Evolutionary conservation across 257 asterid genomes (phyloP).

Genomic region (Solanum sitiens): DNA sequence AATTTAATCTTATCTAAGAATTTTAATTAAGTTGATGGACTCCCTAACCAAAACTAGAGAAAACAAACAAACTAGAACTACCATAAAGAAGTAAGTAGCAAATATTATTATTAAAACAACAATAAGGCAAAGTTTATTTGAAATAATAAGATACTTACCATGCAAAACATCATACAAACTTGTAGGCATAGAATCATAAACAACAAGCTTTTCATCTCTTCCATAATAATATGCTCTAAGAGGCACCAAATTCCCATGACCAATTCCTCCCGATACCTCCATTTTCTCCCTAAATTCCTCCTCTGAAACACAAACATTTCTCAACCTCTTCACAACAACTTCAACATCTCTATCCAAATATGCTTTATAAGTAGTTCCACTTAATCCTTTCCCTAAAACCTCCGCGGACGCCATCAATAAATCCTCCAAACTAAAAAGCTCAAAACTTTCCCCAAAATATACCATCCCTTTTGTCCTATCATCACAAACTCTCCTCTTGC

Average conservation of each 20-base stretch:
- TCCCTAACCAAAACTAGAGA: background rate
- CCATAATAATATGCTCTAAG: conserved; percentile 47
- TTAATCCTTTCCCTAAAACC: conserved; percentile 38
- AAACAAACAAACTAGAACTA: background rate
- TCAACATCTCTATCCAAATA: conserved; percentile 36
- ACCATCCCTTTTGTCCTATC: conserved; percentile 25
- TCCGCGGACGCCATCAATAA: conserved; percentile 51
- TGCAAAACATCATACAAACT: conserved; percentile 39
- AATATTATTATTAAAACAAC: background rate
- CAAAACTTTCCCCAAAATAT: conserved; percentile 21
- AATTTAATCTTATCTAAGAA: background rate
- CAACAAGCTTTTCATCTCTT: conserved; percentile 46
- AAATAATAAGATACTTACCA: conserved; percentile 14
- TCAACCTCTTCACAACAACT: conserved; percentile 57
- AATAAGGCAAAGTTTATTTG: background rate
- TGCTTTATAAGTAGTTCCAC: conserved; percentile 60
- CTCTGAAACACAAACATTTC: conserved; percentile 32
- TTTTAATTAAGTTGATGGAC: background rate
- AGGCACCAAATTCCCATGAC: conserved; percentile 49
- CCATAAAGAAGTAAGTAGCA: background rate
- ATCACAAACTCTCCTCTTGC: background rate
- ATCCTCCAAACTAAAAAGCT: conserved; percentile 23
- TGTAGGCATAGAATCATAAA: conserved; percentile 33
- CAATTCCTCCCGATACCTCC: conserved; percentile 29
- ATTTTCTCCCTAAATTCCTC: conserved; percentile 22